Base-by-base conservation (phyloP, 2,329 filamentous ascomycete species). In the Trichophyton schoenleinii region DNA sequence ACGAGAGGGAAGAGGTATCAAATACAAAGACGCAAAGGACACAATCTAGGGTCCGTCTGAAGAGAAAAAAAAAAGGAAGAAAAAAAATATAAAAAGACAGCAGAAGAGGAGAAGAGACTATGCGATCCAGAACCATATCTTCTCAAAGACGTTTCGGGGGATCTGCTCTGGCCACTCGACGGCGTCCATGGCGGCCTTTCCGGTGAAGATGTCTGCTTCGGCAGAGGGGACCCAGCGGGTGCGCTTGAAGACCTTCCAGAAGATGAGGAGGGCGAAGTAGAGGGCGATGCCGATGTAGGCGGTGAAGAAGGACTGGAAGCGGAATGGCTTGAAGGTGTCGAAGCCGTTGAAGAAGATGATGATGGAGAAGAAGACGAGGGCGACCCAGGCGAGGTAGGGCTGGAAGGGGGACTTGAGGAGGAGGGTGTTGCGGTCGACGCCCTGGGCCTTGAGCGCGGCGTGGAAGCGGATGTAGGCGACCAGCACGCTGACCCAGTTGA, bases 281-380 rank as follows among this genome's bases (percentile, higher is more conserved):
- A 77, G 72, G 4, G 69, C 69, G 60, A 73, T 64, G 13, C 75
- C 75, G 22, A 79, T 67, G 64, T 79, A 79, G 3, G 77, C 74
- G 1, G 77, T 79, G 60, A 81, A 70, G 67, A 81, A 81, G 60
- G 69, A 69, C 22, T 73, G 70, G 36, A 75, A 64, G 36, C 66
- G 67, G 72, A 75, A 80, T 11, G 68, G 13, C 65, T 58, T 62
- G 53, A 70, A 69, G 28, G 65, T 62, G 49, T 67, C 68, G 63
- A 66, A 90, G 42, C 83, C 82, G 3, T 87, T 90, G 46, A 90
- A 76, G 2, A 91, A 74, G 63, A 89, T 85, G 46, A 87, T 71
- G 31, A 84, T 74, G 68, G 80, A 83, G 64, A 79, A 79, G 76
- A 85, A 81, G 63, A 77, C 69, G 3, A 91, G 75, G 0, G 83